A percentile compares a stretch with the other conserved stretches of the same genome.
phyloP scores from a whole-genome alignment of 2,329 filamentous ascomycete species.

The Fusarium pilosicola region DNA sequence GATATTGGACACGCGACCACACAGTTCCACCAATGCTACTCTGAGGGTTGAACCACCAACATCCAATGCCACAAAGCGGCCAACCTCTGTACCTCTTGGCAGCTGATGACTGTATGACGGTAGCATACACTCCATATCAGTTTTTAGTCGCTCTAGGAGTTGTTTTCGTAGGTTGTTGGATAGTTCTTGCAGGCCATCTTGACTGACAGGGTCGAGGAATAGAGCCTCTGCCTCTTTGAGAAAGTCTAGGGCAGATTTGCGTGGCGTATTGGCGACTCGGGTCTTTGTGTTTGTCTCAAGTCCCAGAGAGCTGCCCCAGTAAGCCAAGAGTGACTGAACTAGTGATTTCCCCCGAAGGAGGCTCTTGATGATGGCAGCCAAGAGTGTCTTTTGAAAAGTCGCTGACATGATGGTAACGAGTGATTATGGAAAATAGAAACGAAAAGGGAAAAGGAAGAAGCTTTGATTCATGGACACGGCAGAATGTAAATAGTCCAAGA shows the following conservation, averaged over 20 bases:
- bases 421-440: constrained; percentile 48
- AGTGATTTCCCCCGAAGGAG: constrained; percentile 69
- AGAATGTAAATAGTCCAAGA: constrained; percentile 42
- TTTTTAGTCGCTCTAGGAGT: constrained; percentile 62
- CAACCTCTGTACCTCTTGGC: constrained; percentile 67
- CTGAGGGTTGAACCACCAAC: constrained; percentile 76
- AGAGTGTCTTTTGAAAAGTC: constrained; percentile 63
- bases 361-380: constrained; percentile 66
- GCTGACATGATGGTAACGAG: constrained; percentile 66
- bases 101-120: constrained; percentile 73
- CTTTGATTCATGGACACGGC: constrained; percentile 34
- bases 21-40: constrained; percentile 70
- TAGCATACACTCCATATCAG: constrained; percentile 68
- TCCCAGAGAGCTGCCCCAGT: constrained; percentile 59
- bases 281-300: constrained; percentile 44
- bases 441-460: constrained; percentile 4
- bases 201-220: constrained; percentile 60
- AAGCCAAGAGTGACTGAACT: constrained; percentile 65
- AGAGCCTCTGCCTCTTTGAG: constrained; percentile 65
- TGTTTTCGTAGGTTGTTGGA: constrained; percentile 63
- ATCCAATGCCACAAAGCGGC: constrained; percentile 71
- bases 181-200: constrained; percentile 57
- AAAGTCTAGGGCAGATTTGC: constrained; percentile 59
- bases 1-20: constrained; percentile 53
- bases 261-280: constrained; percentile 30